Conservation (phyloP, 192 early-diverging fungal genomes). For the Dissophora globulifera region DNA sequence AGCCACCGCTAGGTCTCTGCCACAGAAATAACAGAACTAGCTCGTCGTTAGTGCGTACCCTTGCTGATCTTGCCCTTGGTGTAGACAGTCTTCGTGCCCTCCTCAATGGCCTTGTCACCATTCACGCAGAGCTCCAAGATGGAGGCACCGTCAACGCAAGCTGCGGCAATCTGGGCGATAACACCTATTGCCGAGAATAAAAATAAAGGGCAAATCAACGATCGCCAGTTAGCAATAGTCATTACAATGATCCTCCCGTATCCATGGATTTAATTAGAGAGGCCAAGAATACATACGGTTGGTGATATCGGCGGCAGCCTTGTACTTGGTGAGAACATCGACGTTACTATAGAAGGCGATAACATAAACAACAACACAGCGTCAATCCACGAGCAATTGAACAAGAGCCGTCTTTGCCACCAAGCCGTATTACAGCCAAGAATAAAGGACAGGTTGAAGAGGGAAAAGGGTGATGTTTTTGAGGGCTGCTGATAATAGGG, state of each 20-base stretch:
- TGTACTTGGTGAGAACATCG: constrained; percentile 90
- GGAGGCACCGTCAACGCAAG: constrained; percentile 81
- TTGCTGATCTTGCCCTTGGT: constrained; percentile 80
- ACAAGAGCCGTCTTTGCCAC: too few species aligned
- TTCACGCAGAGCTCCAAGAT: constrained; percentile 88
- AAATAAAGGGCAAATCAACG: too few species aligned
- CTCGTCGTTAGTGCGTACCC: too few species aligned
- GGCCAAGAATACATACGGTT: constrained; percentile 68
- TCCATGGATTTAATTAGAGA: not conserved
- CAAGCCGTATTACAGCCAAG: too few species aligned
- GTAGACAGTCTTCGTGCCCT: constrained; percentile 82
- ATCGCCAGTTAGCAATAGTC: too few species aligned
- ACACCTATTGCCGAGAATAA: too few species aligned
- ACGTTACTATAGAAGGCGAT: constrained; percentile 59
- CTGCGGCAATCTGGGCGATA: constrained; percentile 73
- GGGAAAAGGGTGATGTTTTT: too few species aligned
- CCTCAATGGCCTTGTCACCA: constrained; percentile 87
- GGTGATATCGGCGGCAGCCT: constrained; percentile 88
- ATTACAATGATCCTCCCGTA: too few species aligned
- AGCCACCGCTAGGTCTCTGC: too few species aligned
- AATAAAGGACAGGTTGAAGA: too few species aligned
- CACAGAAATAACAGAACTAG: too few species aligned
- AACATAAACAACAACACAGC: not conserved
- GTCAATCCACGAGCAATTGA: not conserved
- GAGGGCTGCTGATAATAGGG: too few species aligned